Evolutionary conservation across 75 land plant species (phyloP), one percentile per base, ranked within the genome.

Genomic region (Picea sitchensis): DNA sequence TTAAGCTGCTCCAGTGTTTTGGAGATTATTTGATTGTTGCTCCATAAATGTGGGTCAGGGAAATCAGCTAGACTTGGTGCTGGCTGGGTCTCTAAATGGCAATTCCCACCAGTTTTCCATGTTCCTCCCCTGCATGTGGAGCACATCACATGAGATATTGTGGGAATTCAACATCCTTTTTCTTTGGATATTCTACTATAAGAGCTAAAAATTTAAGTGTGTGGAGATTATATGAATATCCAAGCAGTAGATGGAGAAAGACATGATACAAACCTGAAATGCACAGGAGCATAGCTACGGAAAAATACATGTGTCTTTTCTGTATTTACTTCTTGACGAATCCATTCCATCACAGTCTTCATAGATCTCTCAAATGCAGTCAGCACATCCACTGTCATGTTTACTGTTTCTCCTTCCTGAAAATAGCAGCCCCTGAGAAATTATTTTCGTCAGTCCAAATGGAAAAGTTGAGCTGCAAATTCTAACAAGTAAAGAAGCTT

Each of bases 201-300:
- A 67, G 18, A 26, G 71, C 4, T 5, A 67, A 38, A 26, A 5
- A 67, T 34, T 17, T 65, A 36, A 69, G 9, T 9, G n/a, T 71
- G 41, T n/a, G 9, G n/a, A 13, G 14, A 71, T 51, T 51, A 51
- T 41, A n/a, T n/a, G n/a, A n/a, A n/a, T n/a, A 51, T 51, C 56
- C 41, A 8, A 18, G 9, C 61, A 76, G 11, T 8, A 34, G 20
- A 73, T 30, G 3, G 13, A 76, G 38, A 14, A 20, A 56, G 26
- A 26, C 4, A 20, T 5, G 41, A 79, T 23, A 61, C 79, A 81
- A 77, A 96, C 99, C 95, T 92, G 95, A 96, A 96, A 82, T 96
- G 99, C 44, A 90, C 98, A 17, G 99, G 91, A 34, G 99, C 89
- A 81, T 78, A 94, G 51, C 87, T 87, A 20, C 97, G 88, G 68